A percentile compares a stretch with the other conserved stretches of the same genome.
Conservation (phyloP, 73 alveolate species). For the Halteria grandinella region DNA sequence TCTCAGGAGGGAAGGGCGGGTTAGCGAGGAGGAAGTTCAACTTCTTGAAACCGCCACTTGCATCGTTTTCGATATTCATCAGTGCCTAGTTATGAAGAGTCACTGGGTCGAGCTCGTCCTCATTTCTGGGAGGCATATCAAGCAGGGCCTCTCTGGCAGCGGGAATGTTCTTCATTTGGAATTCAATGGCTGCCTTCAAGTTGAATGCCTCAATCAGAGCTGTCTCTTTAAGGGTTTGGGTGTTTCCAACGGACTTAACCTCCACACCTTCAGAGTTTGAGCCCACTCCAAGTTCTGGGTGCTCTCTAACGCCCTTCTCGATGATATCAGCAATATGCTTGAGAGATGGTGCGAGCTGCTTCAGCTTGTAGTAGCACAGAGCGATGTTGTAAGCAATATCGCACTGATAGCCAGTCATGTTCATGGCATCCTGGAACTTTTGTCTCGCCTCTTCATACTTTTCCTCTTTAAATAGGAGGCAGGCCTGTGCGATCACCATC, state of each 20-base stretch:
- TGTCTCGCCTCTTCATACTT: conserved; percentile 95
- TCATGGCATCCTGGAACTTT: conserved; percentile 93
- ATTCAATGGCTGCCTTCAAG: conserved; percentile 97
- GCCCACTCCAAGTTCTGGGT: conserved; percentile 98
- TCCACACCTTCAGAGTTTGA: conserved; percentile 95
- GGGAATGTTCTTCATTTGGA: conserved; percentile 92
- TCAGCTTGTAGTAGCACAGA: conserved; percentile 96
- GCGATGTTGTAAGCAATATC: conserved; percentile 98
- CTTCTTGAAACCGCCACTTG: conserved; percentile 96
- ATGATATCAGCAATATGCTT: conserved; percentile 98
- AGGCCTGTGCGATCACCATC: conserved; percentile 86
- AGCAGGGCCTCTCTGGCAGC: conserved; percentile 99
- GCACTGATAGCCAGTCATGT: conserved; percentile 88
- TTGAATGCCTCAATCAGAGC: conserved; percentile 99
- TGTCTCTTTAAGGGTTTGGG: conserved; percentile 96
- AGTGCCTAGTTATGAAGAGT: conserved; percentile 98
- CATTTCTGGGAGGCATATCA: conserved; percentile 99
- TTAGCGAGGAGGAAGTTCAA: conserved; percentile 87
- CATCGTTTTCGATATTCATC: conserved; percentile 97
- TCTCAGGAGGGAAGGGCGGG: conserved; percentile 99
- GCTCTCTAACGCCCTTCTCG: conserved; percentile 98
- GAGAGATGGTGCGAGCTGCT: conserved; percentile 92
- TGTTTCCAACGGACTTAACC: conserved; percentile 97
- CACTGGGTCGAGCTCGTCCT: conserved; percentile 99
- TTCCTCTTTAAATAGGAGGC: conserved; percentile 92